These are phyloP conservation scores for Haematococcus lacustris DNA, from an alignment of 139 green algal genomes.

Conservation along the genomic window DNA sequence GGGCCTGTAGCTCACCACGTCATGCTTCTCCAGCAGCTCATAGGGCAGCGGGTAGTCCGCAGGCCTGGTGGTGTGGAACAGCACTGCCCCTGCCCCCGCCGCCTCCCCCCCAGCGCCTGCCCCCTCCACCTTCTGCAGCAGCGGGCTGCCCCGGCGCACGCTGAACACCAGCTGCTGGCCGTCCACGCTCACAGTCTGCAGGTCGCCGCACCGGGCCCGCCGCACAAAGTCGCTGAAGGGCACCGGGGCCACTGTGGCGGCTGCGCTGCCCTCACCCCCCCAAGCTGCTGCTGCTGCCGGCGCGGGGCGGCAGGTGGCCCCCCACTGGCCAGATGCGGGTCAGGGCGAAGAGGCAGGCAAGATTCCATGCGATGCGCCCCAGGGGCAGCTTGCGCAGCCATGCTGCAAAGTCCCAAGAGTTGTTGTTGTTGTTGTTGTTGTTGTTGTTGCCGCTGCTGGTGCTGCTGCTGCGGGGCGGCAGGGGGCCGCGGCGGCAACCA, in stretches of 20 bases:
- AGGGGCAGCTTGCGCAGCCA: no score
- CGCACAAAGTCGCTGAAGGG: constrained; percentile 72
- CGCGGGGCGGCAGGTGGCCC: neutral
- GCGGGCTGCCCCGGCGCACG: constrained; percentile 1
- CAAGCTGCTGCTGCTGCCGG: neutral
- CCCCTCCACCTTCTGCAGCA: constrained; percentile 3
- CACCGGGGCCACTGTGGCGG: constrained; percentile 22
- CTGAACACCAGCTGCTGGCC: constrained; percentile 34
- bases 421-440: no score
- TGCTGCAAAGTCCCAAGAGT: no score
- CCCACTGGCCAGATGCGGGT: neutral
- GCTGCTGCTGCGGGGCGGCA: no score
- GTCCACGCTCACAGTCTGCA: constrained; percentile 66
- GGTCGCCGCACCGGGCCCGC: constrained; percentile 57
- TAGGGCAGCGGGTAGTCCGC: constrained; percentile 75
- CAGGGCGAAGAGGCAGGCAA: neutral
- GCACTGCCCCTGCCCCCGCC: constrained; percentile 10
- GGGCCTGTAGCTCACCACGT: constrained; percentile 1
- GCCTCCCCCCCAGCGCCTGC: neutral
- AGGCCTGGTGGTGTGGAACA: constrained; percentile 68
- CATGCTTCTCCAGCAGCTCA: constrained; percentile 37
- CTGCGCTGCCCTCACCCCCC: constrained; percentile 1
- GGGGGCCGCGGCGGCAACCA: no score
- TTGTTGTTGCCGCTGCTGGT: no score
- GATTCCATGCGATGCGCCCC: neutral